These are phyloP conservation scores for Halenospora varia DNA, from an alignment of 495 filamentous ascomycete genomes.

Conservation along the genomic window DNA sequence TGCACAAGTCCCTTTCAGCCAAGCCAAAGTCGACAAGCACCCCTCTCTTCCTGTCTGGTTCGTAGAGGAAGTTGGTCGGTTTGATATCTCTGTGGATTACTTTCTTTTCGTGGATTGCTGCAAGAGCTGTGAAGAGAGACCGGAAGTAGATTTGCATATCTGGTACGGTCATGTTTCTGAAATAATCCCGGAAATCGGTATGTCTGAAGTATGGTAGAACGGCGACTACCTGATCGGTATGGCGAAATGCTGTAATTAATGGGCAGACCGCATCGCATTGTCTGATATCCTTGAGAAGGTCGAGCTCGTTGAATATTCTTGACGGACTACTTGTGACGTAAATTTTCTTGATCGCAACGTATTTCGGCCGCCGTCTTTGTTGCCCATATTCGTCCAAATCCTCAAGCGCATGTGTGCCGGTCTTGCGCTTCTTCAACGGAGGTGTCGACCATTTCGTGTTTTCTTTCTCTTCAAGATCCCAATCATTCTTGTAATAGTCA, in stretches of 20 bases:
- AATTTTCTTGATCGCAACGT: constrained; percentile 97
- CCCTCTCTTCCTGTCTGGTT: constrained; percentile 71
- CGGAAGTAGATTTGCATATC: constrained; percentile 88
- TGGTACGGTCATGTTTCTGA: constrained; percentile 74
- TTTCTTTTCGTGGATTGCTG: constrained; percentile 71
- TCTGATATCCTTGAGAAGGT: constrained; percentile 86
- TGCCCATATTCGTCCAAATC: constrained; percentile 22
- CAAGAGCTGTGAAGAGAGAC: constrained; percentile 80
- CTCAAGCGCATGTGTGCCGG: constrained; percentile 7
- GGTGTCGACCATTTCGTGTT: constrained; percentile 59
- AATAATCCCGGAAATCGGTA: constrained; percentile 94
- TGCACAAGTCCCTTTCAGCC: constrained; percentile 82
- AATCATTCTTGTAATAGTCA: constrained; percentile 76
- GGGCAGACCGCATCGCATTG: constrained; percentile 83
- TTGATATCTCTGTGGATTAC: constrained; percentile 98
- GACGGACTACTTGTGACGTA: constrained; percentile 93
- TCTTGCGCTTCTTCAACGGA: constrained; percentile 43
- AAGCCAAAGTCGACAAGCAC: constrained; percentile 96
- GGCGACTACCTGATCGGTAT: constrained; percentile 91
- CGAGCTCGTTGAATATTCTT: constrained; percentile 94
- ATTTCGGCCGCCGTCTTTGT: constrained; percentile 54
- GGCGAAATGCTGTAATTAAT: constrained; percentile 90
- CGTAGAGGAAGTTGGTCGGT: constrained; percentile 99
- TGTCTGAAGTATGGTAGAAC: constrained; percentile 94
- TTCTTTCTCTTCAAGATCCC: constrained; percentile 71